Conservation (phyloP, 495 filamentous ascomycete species). For the Aspergillus sparsus region DNA sequence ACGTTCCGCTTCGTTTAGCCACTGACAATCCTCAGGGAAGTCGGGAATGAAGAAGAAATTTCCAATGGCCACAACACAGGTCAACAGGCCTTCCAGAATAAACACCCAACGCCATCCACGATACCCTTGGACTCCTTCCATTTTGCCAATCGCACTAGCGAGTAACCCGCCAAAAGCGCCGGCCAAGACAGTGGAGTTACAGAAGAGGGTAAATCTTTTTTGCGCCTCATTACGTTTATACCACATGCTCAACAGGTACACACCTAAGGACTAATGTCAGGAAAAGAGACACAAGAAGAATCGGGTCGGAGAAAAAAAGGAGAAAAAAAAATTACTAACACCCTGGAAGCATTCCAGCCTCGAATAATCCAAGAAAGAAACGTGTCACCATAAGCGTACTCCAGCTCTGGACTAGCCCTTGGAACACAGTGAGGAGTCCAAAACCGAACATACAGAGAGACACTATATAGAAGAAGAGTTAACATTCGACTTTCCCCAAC, state of each 20-base stretch:
- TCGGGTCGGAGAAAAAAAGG: neutral
- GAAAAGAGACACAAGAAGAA: neutral
- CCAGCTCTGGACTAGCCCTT: slow-evolving; percentile 75
- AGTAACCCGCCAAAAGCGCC: slow-evolving; percentile 85
- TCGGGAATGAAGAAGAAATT: slow-evolving; percentile 79
- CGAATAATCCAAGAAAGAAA: slow-evolving; percentile 81
- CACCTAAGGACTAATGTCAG: slow-evolving; percentile 2
- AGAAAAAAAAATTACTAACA: slow-evolving; percentile 27
- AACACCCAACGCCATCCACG: slow-evolving; percentile 85
- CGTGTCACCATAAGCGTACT: slow-evolving; percentile 69
- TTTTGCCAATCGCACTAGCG: slow-evolving; percentile 80
- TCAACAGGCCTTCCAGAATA: slow-evolving; percentile 70
- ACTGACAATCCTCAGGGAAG: slow-evolving; percentile 61
- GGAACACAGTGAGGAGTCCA: slow-evolving; percentile 67
- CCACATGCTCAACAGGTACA: slow-evolving; percentile 80
- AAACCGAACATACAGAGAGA: slow-evolving; percentile 77
- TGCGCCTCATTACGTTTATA: slow-evolving; percentile 84
- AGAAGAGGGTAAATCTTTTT: slow-evolving; percentile 86
- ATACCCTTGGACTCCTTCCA: slow-evolving; percentile 62
- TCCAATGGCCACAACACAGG: slow-evolving; percentile 63
- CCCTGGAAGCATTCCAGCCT: slow-evolving; percentile 76
- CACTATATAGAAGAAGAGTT: slow-evolving; percentile 35
- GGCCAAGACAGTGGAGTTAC: slow-evolving; percentile 74
- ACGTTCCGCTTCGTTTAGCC: slow-evolving; percentile 70
- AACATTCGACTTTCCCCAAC: neutral